Conservation (phyloP, 179 eudicot genomes). For the Amaranthus tricolor region DNA sequence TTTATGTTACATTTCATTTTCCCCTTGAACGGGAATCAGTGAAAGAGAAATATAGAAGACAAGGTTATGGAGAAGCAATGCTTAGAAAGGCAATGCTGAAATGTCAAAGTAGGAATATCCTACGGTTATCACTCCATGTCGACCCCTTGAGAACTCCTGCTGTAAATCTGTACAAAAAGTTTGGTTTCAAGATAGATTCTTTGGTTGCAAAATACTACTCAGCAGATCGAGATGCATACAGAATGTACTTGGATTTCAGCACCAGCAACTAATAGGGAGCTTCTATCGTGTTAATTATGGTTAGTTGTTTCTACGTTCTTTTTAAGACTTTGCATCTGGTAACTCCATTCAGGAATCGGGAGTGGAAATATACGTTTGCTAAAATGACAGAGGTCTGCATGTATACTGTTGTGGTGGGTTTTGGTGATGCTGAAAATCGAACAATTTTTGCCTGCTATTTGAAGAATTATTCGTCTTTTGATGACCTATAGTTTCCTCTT, state of each 20-base stretch:
- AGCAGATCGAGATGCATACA: conserved; percentile 66
- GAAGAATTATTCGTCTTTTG: too few species aligned
- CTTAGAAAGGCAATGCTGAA: conserved; percentile 64
- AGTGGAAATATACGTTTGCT: too few species aligned
- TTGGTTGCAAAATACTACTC: conserved; percentile 70
- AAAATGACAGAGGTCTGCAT: too few species aligned
- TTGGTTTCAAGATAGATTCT: conserved; percentile 64
- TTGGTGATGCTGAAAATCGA: too few species aligned
- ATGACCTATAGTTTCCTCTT: too few species aligned
- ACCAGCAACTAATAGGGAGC: conserved; percentile 20
- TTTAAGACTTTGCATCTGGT: neutral
- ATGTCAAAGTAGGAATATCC: conserved; percentile 58
- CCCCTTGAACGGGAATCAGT: conserved; percentile 32
- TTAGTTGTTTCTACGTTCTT: neutral
- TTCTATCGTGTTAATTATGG: neutral
- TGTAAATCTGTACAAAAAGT: conserved; percentile 62
- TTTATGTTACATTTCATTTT: neutral
- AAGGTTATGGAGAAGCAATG: conserved; percentile 74
- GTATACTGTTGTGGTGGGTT: too few species aligned
- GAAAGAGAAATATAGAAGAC: conserved; percentile 66
- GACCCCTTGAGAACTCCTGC: conserved; percentile 83
- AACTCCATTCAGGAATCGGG: neutral
- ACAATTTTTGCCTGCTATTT: too few species aligned
- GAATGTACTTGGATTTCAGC: conserved; percentile 73
- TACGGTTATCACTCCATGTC: conserved; percentile 78